Conservation (phyloP, 2,329 filamentous ascomycete genomes). For the Rhinocladiella similis region DNA sequence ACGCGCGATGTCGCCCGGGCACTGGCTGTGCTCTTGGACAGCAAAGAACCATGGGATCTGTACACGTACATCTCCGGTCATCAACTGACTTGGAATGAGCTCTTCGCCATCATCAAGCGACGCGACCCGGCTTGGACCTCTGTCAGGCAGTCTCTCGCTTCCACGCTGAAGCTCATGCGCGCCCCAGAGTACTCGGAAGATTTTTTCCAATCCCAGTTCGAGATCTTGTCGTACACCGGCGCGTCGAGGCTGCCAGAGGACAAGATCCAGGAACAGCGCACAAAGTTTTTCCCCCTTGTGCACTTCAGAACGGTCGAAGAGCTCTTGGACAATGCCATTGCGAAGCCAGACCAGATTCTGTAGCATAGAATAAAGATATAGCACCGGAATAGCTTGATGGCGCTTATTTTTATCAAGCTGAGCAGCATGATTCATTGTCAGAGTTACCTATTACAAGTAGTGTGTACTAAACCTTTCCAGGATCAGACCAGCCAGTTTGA, state of each 20-base stretch:
- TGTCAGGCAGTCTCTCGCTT: too few relatives aligned
- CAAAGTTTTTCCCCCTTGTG: slow-evolving; percentile 7
- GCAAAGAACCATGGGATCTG: slow-evolving; percentile 47
- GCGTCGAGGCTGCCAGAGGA: slow-evolving; percentile 9
- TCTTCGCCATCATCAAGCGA: slow-evolving; percentile 12
- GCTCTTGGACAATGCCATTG: slow-evolving; percentile 1
- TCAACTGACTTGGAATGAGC: slow-evolving; percentile 56
- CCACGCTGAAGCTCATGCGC: too few relatives aligned
- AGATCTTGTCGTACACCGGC: slow-evolving; percentile 12
- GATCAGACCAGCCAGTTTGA: too few relatives aligned
- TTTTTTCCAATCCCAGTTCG: slow-evolving; percentile 1
- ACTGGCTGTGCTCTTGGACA: slow-evolving; percentile 4
- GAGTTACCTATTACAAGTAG: too few relatives aligned
- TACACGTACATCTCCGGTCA: slow-evolving; percentile 59
- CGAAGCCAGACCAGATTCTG: not conserved
- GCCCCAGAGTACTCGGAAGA: not conserved
- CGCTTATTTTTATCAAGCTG: too few relatives aligned
- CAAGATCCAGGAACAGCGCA: slow-evolving; percentile 2
- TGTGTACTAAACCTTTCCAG: too few relatives aligned
- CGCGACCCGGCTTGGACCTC: slow-evolving; percentile 14
- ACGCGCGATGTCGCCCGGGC: slow-evolving; percentile 14
- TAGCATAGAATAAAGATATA: too few relatives aligned
- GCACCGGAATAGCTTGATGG: too few relatives aligned
- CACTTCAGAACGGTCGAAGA: slow-evolving; percentile 7
- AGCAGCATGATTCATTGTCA: too few relatives aligned